Conservation (phyloP, 2,329 filamentous ascomycete species). For the Cladosporium colombiae region DNA sequence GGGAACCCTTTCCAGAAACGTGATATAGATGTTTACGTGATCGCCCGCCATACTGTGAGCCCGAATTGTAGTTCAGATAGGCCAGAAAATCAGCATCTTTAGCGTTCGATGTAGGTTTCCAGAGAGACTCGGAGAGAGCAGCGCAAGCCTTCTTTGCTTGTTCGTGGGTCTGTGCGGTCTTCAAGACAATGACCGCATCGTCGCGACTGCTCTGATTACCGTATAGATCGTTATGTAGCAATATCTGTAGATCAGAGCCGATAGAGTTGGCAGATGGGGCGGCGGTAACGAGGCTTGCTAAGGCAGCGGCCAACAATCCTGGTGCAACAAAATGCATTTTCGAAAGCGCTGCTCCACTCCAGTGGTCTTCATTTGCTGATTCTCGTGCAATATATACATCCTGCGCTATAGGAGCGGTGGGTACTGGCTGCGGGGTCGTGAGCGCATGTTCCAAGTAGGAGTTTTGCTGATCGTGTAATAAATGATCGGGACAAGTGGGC, state of each 20-base stretch:
- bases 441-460: neutral
- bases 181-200: neutral
- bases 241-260: neutral
- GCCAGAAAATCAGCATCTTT: neutral
- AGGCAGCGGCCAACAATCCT: neutral
- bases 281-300: neutral
- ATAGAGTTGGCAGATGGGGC: neutral
- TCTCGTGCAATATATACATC: neutral
- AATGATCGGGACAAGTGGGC: neutral
- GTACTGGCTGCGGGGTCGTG: neutral
- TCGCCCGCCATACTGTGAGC: neutral
- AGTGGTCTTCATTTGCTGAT: neutral
- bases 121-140: neutral
- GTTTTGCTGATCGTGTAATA: neutral
- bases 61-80: neutral
- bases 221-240: neutral
- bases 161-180: neutral
- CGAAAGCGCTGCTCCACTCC: neutral
- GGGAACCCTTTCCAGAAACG: neutral
- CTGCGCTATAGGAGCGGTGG: neutral
- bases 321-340: neutral
- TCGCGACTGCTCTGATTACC: neutral
- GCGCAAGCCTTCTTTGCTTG: neutral
- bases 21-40: neutral
- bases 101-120: neutral